Conservation (phyloP, 23 red algal genomes). For the Pyropia yezoensis region DNA sequence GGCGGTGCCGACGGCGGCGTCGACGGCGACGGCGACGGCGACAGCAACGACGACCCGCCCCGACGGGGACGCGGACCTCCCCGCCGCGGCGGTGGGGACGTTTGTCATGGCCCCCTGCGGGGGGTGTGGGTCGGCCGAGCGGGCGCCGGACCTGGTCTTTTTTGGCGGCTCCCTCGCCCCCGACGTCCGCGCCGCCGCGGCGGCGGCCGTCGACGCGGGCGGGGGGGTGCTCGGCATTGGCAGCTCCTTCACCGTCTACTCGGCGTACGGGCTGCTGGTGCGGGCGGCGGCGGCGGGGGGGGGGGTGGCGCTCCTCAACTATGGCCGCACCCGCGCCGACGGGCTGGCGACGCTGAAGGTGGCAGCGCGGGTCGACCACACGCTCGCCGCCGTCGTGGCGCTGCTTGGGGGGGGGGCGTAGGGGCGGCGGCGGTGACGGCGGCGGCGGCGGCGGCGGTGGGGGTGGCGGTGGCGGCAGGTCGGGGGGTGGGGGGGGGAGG, state of each 20-base stretch:
- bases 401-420: conserved; percentile 6
- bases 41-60: conserved; percentile 14
- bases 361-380: conserved; percentile 34
- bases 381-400: conserved; percentile 25
- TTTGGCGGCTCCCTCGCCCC: conserved; percentile 48
- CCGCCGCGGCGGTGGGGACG: conserved; percentile 14
- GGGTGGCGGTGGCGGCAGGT: too few species aligned
- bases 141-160: conserved; percentile 66
- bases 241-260: conserved; percentile 30
- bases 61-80: conserved; percentile 59
- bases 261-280: conserved; percentile 50
- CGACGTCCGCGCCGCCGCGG: conserved; percentile 14
- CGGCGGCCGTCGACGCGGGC: conserved; percentile 14
- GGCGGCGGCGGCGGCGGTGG: too few species aligned
- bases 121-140: conserved; percentile 23
- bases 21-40: background rate
- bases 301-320: conserved; percentile 47
- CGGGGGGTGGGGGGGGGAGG: too few species aligned
- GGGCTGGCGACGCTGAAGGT: conserved; percentile 43
- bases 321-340: conserved; percentile 55
- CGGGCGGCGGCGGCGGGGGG: conserved; percentile 15
- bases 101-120: conserved; percentile 52
- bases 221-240: conserved; percentile 57
- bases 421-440: too few species aligned
- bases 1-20: background rate